Percentiles rank a stretch among this genome's conserved stretches.
phyloP scores from a whole-genome alignment of 106 monocot species.

The Chionographis japonica region DNA sequence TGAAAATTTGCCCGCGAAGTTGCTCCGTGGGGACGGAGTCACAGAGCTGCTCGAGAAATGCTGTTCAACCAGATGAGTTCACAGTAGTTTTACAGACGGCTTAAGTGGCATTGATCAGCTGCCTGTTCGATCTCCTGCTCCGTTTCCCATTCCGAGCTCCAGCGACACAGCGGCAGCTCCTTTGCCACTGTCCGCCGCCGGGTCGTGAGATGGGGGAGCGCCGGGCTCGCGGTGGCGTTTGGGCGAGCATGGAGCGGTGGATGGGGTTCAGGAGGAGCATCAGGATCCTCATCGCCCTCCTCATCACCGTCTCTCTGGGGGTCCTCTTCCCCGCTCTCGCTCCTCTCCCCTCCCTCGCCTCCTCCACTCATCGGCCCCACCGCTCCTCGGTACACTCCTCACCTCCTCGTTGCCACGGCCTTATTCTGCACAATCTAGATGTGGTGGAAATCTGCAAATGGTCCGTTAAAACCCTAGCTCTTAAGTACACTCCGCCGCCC shows the following conservation, averaged over 20 bases:
- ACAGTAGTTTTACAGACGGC: too few relatives aligned
- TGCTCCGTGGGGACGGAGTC: too few relatives aligned
- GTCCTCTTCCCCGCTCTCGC: constrained; percentile 7
- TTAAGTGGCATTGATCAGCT: too few relatives aligned
- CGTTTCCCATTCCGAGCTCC: too few relatives aligned
- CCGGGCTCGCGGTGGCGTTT: not conserved
- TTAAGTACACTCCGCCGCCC: not conserved
- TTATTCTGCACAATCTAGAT: not conserved
- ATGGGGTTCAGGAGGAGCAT: constrained; percentile 13
- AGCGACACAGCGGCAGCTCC: too few relatives aligned
- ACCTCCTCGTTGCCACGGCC: not conserved
- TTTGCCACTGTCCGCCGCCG: too few relatives aligned
- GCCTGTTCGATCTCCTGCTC: too few relatives aligned
- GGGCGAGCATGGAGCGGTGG: not conserved
- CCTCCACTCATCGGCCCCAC: not conserved
- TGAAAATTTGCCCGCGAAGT: too few relatives aligned
- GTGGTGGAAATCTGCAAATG: not conserved
- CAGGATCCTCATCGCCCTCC: constrained; percentile 11
- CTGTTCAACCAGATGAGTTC: too few relatives aligned
- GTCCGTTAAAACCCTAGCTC: not conserved
- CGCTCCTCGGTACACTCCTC: constrained; percentile 1
- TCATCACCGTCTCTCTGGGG: constrained; percentile 9
- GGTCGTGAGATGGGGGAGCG: too few relatives aligned
- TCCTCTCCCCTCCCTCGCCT: constrained; percentile 1
- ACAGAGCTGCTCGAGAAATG: too few relatives aligned